A percentile compares a stretch with the other conserved stretches of the same genome.
These are phyloP conservation scores for Heteromeles arbutifolia DNA, from an alignment of 306 rosid genomes.

Conservation along the genomic window DNA sequence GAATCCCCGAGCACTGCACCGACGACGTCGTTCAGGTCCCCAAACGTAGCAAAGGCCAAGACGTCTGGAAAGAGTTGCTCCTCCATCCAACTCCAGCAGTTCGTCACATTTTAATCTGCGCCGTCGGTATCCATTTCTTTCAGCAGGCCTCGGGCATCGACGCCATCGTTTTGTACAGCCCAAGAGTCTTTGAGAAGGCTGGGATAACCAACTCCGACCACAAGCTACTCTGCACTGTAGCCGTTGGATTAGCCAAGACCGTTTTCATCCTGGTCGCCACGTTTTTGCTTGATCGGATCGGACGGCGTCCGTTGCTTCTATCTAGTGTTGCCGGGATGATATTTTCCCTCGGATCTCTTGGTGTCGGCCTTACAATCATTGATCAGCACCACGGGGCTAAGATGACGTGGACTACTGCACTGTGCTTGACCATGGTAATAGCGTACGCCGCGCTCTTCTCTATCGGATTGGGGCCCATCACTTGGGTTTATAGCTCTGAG, in stretches of 20 bases:
- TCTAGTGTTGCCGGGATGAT: background rate
- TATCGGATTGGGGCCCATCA: conserved; percentile 45
- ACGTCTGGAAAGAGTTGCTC: conserved; percentile 4
- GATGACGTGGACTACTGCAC: background rate
- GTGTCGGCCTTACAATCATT: background rate
- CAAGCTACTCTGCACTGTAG: conserved; percentile 33
- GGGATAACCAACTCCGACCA: conserved; percentile 7
- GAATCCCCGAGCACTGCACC: background rate
- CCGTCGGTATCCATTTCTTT: conserved; percentile 39
- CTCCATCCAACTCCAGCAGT: conserved; percentile 42
- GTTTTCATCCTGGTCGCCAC: conserved; percentile 8
- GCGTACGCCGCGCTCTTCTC: conserved; percentile 36
- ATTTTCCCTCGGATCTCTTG: background rate
- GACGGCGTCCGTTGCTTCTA: background rate
- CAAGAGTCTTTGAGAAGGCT: conserved; percentile 37
- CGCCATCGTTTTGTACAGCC: conserved; percentile 40
- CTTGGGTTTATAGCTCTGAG: conserved; percentile 2
- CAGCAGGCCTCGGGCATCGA: conserved; percentile 46
- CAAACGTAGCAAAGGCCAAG: background rate
- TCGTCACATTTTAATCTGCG: conserved; percentile 37
- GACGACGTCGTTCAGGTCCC: background rate
- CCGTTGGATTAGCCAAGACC: conserved; percentile 8
- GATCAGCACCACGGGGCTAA: background rate
- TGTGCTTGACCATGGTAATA: background rate
- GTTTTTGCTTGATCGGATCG: background rate